Base-by-base conservation (phyloP, 2,329 filamentous ascomycete species). In the Pseudocercospora pini-densiflorae region DNA sequence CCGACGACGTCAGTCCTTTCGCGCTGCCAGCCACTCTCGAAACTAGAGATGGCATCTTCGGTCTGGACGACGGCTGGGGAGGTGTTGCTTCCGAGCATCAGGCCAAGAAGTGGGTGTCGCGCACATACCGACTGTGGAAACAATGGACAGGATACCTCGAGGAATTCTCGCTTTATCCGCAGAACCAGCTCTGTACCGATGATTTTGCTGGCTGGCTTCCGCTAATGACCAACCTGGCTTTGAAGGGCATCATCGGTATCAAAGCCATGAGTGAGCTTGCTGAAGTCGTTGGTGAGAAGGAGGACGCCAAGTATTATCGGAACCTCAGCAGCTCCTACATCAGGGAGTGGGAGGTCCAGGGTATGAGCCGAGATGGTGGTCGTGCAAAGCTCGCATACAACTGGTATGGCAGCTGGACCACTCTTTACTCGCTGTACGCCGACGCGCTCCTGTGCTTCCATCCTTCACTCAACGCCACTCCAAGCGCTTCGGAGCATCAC, bases 381-480 rank as follows among this genome's bases (percentile, higher is more conserved):
- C 92, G 94, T 77, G 89, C 91, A 23, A 94, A 92, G 71, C 84
- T 97, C 9, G 88, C 90, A 10, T 97, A 97, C 79, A 86, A 92
- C 75, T 89, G 90, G 83, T 90, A 91, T 70, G 91, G 91, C 14
- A 92, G 90, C 59, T 94, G 91, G 91, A 93, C 91, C 6, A 93
- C 90, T 0, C 85, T 96, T 40, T 97, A 97, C 83, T 94, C 93
- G 75, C 85, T 96, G 27, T 97, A 92, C 79, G 88, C 90, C 14
- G 92, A 96, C 79, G 88, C 87, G 29, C 83, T 94, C 23, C 86
- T 95, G 36, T 95, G 92, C 80, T 95, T 95, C 82, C 91, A 94
- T 73, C 83, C 69, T 81, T 58, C 75, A 75, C 16, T 73, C 72
- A 70, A 72, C 33, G 64, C 64, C 47, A 69, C 65, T 33, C 51